Percentiles rank a stretch among this genome's conserved stretches.
Evolutionary conservation across 108 stramenopile species (phyloP).

Genomic region (Mayamaea pseudoterrestris): DNA sequence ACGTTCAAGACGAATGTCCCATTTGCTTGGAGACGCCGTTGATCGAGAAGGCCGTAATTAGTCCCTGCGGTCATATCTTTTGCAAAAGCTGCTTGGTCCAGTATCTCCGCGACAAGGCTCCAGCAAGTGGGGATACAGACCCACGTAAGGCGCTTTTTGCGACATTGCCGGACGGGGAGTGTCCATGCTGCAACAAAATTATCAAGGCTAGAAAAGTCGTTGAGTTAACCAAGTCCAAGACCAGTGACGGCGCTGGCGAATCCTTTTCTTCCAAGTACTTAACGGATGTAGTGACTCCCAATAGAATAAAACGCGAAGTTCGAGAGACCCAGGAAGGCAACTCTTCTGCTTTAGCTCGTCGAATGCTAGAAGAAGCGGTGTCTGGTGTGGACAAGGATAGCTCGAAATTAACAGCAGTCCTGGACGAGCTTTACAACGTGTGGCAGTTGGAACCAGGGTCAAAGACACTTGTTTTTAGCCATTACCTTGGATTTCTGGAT

Average conservation of each 20-base stretch:
- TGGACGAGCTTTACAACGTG: slow-evolving; percentile 51
- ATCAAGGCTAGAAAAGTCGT: slow-evolving; percentile 45
- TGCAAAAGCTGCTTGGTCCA: slow-evolving; percentile 46
- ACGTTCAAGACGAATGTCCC: slow-evolving; percentile 64
- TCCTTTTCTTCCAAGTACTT: slow-evolving; percentile 14
- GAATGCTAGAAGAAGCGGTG: slow-evolving; percentile 44
- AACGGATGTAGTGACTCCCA: neutral
- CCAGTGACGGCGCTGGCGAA: slow-evolving; percentile 26
- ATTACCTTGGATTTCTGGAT: slow-evolving; percentile 76
- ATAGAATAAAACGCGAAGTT: neutral
- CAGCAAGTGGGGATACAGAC: neutral
- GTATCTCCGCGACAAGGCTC: slow-evolving; percentile 18
- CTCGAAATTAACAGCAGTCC: slow-evolving; percentile 60
- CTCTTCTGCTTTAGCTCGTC: slow-evolving; percentile 28
- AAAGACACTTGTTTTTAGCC: slow-evolving; percentile 72
- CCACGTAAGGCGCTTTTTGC: no score
- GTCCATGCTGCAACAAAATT: slow-evolving; percentile 49
- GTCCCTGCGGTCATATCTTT: slow-evolving; percentile 77
- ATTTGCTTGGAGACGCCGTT: slow-evolving; percentile 59
- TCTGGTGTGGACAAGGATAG: slow-evolving; percentile 40
- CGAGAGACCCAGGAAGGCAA: slow-evolving; percentile 1
- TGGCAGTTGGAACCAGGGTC: slow-evolving; percentile 61
- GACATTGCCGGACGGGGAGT: slow-evolving; percentile 22
- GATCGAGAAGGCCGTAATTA: slow-evolving; percentile 52
- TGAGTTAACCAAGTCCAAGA: slow-evolving; percentile 32